These are phyloP conservation scores for Paecilomyces dactylethromorphus DNA, from an alignment of 2,329 filamentous ascomycete species.

Conservation along the genomic window DNA sequence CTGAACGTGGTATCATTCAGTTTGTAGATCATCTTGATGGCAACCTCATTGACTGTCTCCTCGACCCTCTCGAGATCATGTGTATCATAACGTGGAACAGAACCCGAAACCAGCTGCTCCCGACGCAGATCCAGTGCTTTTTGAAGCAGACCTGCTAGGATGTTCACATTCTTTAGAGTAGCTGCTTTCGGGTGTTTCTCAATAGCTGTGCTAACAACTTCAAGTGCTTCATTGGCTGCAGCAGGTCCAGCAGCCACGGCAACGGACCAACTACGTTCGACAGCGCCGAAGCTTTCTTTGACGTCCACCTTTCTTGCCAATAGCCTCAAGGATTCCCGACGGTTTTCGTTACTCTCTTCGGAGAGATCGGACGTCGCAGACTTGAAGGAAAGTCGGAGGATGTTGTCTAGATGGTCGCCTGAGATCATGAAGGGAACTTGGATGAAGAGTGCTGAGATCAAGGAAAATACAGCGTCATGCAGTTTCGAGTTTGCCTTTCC, in stretches of 20 bases:
- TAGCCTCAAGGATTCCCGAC: constrained; percentile 63
- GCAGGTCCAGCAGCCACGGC: constrained; percentile 57
- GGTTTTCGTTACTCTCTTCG: constrained; percentile 57
- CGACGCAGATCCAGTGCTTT: constrained; percentile 46
- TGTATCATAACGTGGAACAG: constrained; percentile 35
- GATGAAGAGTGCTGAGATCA: constrained; percentile 72
- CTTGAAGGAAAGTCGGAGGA: constrained; percentile 65
- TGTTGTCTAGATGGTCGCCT: constrained; percentile 62
- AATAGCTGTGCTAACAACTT: constrained; percentile 63
- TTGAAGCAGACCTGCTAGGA: constrained; percentile 58
- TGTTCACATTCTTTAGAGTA: constrained; percentile 66
- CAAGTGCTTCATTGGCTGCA: constrained; percentile 63
- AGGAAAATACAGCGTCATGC: constrained; percentile 74
- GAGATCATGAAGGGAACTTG: constrained; percentile 88
- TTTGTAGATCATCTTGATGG: constrained; percentile 90
- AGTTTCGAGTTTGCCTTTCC: constrained; percentile 55
- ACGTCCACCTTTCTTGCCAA: constrained; percentile 72
- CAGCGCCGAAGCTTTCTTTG: constrained; percentile 65
- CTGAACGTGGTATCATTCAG: constrained; percentile 91
- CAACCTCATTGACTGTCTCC: constrained; percentile 58
- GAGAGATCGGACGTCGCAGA: constrained; percentile 61
- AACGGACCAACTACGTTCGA: constrained; percentile 65
- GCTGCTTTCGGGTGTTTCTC: constrained; percentile 70
- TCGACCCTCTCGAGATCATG: constrained; percentile 55
- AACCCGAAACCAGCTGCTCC: constrained; percentile 25